Evolutionary conservation across 1,139 yeast species (phyloP).

Genomic region (Candida sp.): DNA sequence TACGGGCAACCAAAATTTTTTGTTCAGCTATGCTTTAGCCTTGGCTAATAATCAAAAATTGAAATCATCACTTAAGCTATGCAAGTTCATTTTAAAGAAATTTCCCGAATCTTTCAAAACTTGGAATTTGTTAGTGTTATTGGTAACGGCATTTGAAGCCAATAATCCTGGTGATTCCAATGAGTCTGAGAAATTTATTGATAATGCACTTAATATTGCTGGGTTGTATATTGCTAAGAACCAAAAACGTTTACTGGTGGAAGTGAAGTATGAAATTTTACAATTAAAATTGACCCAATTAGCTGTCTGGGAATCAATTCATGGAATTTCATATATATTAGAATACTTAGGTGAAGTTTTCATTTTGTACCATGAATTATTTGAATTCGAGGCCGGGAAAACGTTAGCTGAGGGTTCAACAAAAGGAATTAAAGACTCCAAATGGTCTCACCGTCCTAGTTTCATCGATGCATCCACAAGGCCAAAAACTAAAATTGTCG

Average conservation of each 20-base stretch:
- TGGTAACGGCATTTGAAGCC: constrained; percentile 25
- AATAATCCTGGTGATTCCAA: constrained; percentile 17
- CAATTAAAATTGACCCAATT: constrained; percentile 77
- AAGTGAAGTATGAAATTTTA: constrained; percentile 53
- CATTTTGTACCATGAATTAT: constrained; percentile 54
- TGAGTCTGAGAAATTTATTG: constrained; percentile 38
- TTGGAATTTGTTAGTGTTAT: constrained; percentile 42
- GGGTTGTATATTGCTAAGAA: constrained; percentile 34
- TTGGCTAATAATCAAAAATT: constrained; percentile 28
- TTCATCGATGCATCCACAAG: constrained; percentile 31
- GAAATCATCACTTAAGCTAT: constrained; percentile 30
- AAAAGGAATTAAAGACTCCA: constrained; percentile 12
- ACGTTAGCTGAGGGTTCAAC: background rate
- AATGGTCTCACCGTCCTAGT: constrained; percentile 50
- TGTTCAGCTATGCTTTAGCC: constrained; percentile 37
- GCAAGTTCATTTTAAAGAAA: constrained; percentile 41
- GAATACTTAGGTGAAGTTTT: constrained; percentile 68
- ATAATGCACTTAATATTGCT: constrained; percentile 43
- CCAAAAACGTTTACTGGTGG: constrained; percentile 25
- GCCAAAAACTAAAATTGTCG: background rate
- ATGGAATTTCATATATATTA: constrained; percentile 60
- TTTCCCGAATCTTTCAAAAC: constrained; percentile 44
- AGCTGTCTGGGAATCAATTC: constrained; percentile 63
- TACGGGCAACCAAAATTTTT: constrained; percentile 27
- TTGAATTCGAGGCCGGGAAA: constrained; percentile 21